phyloP scores from a whole-genome alignment of 225 moss, liverwort and hornwort species.

The Thuidium tamariscinum region DNA sequence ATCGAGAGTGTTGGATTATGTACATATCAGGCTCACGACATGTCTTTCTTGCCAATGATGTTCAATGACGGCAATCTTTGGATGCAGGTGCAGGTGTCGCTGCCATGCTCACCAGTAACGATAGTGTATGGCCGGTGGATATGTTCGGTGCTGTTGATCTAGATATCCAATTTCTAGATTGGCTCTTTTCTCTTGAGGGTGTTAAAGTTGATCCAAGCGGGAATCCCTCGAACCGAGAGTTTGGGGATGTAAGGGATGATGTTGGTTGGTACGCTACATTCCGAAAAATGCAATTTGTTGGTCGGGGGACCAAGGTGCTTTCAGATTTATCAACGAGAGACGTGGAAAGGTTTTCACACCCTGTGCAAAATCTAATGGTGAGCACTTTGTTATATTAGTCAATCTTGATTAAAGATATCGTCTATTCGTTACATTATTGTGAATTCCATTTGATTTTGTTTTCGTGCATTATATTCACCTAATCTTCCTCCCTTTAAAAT shows the following conservation, averaged over 20 bases:
- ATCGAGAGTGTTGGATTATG: not conserved
- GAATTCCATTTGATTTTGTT: not conserved
- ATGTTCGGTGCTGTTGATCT: constrained; percentile 67
- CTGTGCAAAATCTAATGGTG: constrained; percentile 70
- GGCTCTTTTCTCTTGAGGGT: constrained; percentile 88
- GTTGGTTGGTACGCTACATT: constrained; percentile 83
- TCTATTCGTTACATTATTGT: not conserved
- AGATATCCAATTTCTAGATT: constrained; percentile 89
- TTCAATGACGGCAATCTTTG: not conserved
- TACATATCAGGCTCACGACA: not conserved
- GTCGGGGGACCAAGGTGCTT: constrained; percentile 29
- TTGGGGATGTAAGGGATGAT: constrained; percentile 13
- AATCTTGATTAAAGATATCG: not conserved
- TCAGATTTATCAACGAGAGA: constrained; percentile 4
- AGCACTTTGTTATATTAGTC: not conserved
- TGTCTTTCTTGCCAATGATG: not conserved
- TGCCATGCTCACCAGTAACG: constrained; percentile 8
- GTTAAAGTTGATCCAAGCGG: constrained; percentile 24
- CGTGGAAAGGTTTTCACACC: not conserved
- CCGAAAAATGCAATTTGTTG: constrained; percentile 54
- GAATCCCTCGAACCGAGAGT: not conserved
- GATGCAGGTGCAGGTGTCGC: constrained; percentile 32
- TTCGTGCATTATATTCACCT: not conserved
- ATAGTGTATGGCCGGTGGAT: constrained; percentile 47
- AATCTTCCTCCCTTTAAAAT: not conserved